Base-by-base conservation (phyloP, 106 monocot species). In the Platanthera guangdongensis region DNA sequence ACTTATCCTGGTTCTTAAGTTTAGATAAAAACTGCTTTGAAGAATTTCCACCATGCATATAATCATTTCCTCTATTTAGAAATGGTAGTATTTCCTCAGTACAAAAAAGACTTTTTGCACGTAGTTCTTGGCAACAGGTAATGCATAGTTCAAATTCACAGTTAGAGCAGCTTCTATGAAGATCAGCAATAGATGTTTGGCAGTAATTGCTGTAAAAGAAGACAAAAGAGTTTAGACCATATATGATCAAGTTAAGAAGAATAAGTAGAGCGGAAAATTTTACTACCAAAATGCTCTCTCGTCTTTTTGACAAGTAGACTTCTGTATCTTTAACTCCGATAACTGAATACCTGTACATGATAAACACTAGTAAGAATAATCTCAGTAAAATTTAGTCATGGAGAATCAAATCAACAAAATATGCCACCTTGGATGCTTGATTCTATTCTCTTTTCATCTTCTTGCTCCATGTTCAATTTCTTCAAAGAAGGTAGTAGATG, bases 111-210 rank as follows among this genome's bases (percentile, higher is more conserved):
- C 75, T 73, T 51, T 78, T 74, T 70, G 72, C 79, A 50, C 85
- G 90, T 51, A 94, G 51, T 70, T 94, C 90, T 51, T 67, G 74
- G 47, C 88, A 90, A 68, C 94, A 94, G 25, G 45, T 76, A 19
- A 94, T 77, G 75, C 94, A 94, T n/a, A 94, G 69, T 52, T 94
- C 94, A 81, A 88, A 94, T 9, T 81, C 75, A 76, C 94, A 94
- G 49, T 18, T 78, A 39, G 77, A 57, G 74, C 90, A 94, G 78
- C 81, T 85, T 82, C 90, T 79, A 69, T 90, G 86, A 53, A 90
- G 73, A 68, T 93, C 93, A 45, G 81, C 53, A 75, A 93, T 94
- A n/a, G 88, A 90, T 51, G 90, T 94, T 52, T 72, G 83, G 50
- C 90, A 94, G 47, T 87, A 80, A 71, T 94, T 77, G 60, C 94